Percentiles rank a stretch among this genome's conserved stretches.
phyloP scores from a whole-genome alignment of 2,329 filamentous ascomycete genomes.

The Calonectria hawksworthii region DNA sequence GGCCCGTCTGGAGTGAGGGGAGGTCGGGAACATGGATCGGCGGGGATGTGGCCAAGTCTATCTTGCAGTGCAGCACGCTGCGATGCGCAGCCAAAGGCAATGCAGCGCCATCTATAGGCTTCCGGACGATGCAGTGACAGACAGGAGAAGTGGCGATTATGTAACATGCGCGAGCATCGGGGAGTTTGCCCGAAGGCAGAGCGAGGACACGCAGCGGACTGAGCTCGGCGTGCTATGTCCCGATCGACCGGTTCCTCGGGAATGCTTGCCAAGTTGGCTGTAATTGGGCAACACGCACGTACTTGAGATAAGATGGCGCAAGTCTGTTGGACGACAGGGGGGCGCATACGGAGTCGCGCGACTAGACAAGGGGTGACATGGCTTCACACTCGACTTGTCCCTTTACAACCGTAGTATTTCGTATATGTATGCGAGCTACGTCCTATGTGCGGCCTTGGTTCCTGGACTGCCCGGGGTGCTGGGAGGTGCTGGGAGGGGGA shows the following conservation, averaged over 20 bases:
- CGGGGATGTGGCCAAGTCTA: conserved; percentile 8
- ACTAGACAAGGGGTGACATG: conserved; percentile 9
- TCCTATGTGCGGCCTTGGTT: not conserved
- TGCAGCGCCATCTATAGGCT: not conserved
- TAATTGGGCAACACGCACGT: conserved; percentile 10
- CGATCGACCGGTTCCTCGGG: conserved; percentile 29
- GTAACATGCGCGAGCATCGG: not conserved
- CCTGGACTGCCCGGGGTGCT: conserved; percentile 5
- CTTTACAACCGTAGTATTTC: conserved; percentile 13
- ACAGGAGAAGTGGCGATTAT: not conserved
- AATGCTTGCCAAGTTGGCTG: conserved; percentile 16
- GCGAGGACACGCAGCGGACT: not conserved
- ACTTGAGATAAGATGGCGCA: conserved; percentile 7
- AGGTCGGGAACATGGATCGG: conserved; percentile 21
- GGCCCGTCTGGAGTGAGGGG: conserved; percentile 5
- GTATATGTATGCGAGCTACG: conserved; percentile 19
- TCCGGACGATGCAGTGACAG: not conserved
- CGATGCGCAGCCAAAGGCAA: not conserved
- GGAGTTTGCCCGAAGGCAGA: not conserved
- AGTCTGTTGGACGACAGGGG: not conserved
- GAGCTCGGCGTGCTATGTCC: conserved; percentile 26
- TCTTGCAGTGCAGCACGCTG: conserved; percentile 2
- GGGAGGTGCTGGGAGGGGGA: not conserved
- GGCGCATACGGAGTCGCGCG: not conserved
- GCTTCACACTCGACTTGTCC: not conserved